These are phyloP conservation scores for Paramecium biaurelia DNA, from an alignment of 73 alveolate genomes.

Conservation along the genomic window DNA sequence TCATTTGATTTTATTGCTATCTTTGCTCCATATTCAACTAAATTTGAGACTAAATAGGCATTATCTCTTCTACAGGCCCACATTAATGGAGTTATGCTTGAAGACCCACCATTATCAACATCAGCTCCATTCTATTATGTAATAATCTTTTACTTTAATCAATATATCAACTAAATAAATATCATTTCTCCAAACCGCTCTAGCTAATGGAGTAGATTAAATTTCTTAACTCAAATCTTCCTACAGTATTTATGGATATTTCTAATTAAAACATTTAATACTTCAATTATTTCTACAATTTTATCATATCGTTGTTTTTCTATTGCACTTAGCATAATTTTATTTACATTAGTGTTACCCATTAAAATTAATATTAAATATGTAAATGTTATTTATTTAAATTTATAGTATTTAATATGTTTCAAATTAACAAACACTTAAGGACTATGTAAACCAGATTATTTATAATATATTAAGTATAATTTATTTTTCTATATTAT, in stretches of 20 bases:
- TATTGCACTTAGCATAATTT: background rate
- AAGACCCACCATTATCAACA: conserved; percentile 39
- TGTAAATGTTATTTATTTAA: background rate
- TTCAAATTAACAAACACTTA: no score
- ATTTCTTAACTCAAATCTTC: background rate
- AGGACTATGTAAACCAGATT: no score
- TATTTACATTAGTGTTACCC: background rate
- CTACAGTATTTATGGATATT: background rate
- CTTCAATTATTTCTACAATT: background rate
- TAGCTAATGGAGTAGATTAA: conserved; percentile 52
- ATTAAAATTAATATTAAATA: background rate
- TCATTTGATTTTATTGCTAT: conserved; percentile 34
- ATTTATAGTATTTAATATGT: background rate
- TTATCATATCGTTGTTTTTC: conserved; percentile 37
- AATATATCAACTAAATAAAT: conserved; percentile 46
- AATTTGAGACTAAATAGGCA: conserved; percentile 11
- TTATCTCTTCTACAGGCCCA: conserved; percentile 65
- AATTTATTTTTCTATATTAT: background rate
- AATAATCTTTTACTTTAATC: background rate
- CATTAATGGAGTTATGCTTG: conserved; percentile 62
- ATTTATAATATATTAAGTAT: no score
- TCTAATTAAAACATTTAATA: background rate
- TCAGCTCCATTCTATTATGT: conserved; percentile 17
- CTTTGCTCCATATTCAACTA: conserved; percentile 57
- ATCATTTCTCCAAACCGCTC: conserved; percentile 65